phyloP scores from a whole-genome alignment of 306 rosid genomes.

The Malus orientalis region DNA sequence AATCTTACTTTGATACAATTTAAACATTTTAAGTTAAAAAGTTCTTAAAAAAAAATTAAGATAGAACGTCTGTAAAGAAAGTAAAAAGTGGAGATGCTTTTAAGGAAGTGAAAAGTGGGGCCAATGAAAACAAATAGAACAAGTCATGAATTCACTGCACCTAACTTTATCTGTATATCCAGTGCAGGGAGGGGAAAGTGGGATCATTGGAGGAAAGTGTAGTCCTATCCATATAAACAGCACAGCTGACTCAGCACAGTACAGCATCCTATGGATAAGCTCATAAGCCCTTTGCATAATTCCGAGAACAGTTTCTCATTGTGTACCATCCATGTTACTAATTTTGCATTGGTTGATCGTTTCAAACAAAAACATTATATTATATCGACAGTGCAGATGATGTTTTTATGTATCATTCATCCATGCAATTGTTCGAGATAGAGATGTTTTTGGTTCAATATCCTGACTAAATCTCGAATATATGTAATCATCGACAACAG shows the following conservation, averaged over 20 bases:
- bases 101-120: no score
- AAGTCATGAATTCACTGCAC: not conserved
- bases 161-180: constrained; percentile 30
- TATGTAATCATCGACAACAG: no score
- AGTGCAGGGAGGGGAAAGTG: not conserved
- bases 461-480: not conserved
- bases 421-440: no score
- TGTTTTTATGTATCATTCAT: not conserved
- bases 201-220: not conserved
- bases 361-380: not conserved
- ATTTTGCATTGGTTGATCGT: not conserved
- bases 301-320: not conserved
- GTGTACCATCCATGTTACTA: not conserved
- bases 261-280: constrained; percentile 4
- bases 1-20: no score
- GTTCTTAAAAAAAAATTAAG: no score
- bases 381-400: not conserved
- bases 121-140: not conserved
- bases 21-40: fast-evolving
- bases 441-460: no score
- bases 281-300: constrained; percentile 6
- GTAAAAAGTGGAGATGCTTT: no score
- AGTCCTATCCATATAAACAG: constrained; percentile 33
- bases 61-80: no score
- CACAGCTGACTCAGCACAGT: constrained; percentile 37